phyloP scores from a whole-genome alignment of 176 grass and related monocot genomes.

The Tillandsia fasciculata region DNA sequence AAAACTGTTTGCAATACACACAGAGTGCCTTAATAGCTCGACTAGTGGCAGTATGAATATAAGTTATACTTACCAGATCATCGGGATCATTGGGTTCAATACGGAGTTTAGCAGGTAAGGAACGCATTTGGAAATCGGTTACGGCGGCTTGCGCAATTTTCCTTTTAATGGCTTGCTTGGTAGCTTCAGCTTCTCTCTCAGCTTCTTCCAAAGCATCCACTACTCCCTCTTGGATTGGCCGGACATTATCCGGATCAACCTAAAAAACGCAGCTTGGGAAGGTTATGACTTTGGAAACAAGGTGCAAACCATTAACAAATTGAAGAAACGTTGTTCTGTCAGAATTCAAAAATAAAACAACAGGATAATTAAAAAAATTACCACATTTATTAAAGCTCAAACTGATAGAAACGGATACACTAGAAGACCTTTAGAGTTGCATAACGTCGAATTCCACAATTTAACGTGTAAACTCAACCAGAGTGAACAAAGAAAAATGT shows the following conservation, averaged over 20 bases:
- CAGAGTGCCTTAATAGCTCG: too few species aligned
- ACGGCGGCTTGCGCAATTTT: slow-evolving; percentile 85
- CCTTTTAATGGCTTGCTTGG: slow-evolving; percentile 81
- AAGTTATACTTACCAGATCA: slow-evolving; percentile 62
- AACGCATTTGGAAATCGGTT: slow-evolving; percentile 69
- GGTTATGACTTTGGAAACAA: slow-evolving; percentile 1
- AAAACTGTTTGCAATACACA: too few species aligned
- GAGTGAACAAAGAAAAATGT: too few species aligned
- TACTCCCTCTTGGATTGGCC: slow-evolving; percentile 43
- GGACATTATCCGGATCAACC: slow-evolving; percentile 84
- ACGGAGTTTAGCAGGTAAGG: slow-evolving; percentile 73
- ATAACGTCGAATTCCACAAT: too few species aligned
- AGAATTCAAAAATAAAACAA: neutral
- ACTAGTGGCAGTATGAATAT: neutral
- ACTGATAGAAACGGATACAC: neutral
- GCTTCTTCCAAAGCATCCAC: slow-evolving; percentile 72
- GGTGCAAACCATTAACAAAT: neutral
- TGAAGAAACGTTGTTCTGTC: neutral
- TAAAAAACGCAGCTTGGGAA: slow-evolving; percentile 13
- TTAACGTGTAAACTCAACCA: too few species aligned
- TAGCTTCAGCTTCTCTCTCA: slow-evolving; percentile 84
- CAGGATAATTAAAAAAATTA: neutral
- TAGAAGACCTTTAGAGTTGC: neutral
- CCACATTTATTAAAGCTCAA: neutral
- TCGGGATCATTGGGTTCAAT: slow-evolving; percentile 90